Base-by-base conservation (phyloP, 352 stramenopile genomes). In the Pythium folliculosum region DNA sequence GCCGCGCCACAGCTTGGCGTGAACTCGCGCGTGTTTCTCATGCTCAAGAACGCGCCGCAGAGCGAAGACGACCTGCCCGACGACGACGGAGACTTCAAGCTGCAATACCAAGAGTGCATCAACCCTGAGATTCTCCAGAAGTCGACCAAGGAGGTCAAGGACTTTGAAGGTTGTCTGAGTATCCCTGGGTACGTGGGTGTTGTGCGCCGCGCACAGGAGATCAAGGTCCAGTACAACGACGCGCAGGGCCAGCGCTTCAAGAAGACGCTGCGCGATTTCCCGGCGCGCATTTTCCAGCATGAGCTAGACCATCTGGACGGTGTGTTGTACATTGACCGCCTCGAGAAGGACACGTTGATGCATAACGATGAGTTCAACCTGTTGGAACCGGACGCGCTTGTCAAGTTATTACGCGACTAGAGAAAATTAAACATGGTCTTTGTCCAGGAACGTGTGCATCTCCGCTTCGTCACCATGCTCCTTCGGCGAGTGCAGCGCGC, bases 81-180 rank as follows among this genome's bases (percentile, higher is more conserved):
- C 17, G 45, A 44, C 47, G 67, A 52, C 12, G 40, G 5, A 5
- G 49, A 67, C 38, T 44, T 68, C 37, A 57, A 63, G 30, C n/a
- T 90, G 19, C 71, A 88, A 64, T 95, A 93, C 52, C 81, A 94
- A 60, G 67, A 76, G n/a, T 78, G 92, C 47, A 76, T 95, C 74
- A 95, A 95, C 50, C 87, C 85, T 0, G 67, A 90, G 69, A 92
- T 95, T 55, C 35, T 89, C 14, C 60, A 67, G 55, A 78, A 69
- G 64, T 92, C 84, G 9, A 60, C 77, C 17, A 59, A 63, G 12
- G 77, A 71, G 54, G 82, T 73, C 40, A 89, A 88, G 62, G 87
- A 95, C 68, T 95, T 94, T 76, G 87, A 95, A 77, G 87, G 87
- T 32, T 95, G 87, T 37, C 62, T 95, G 63, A 95, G 87, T 68